These are phyloP conservation scores for Globisporangium radiosum DNA, from an alignment of 352 stramenopile genomes.

Conservation along the genomic window DNA sequence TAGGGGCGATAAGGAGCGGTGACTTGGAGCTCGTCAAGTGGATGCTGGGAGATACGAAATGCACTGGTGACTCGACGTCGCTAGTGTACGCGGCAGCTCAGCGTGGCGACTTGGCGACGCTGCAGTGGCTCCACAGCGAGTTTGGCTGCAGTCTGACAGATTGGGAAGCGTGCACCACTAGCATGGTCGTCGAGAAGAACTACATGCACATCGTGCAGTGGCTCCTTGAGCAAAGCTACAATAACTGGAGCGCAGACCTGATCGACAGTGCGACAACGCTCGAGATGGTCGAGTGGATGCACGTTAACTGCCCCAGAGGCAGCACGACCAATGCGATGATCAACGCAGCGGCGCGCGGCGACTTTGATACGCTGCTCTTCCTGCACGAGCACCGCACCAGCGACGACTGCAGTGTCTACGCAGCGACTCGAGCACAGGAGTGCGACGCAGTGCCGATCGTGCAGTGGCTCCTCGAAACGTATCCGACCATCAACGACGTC, in stretches of 20 bases:
- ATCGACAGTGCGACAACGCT: not conserved
- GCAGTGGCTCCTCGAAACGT: conserved; percentile 1
- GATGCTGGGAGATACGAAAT: not conserved
- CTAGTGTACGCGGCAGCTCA: not conserved
- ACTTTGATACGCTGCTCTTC: not conserved
- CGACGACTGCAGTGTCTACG: not conserved
- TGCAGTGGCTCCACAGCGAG: not conserved
- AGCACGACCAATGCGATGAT: not conserved
- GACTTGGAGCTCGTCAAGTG: not conserved
- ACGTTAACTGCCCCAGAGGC: not conserved
- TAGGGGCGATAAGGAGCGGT: too few relatives aligned
- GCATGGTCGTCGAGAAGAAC: too few relatives aligned
- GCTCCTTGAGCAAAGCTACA: not conserved
- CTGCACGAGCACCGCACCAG: not conserved
- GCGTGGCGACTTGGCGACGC: not conserved
- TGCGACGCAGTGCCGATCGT: not conserved
- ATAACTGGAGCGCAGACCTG: not conserved
- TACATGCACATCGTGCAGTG: not conserved
- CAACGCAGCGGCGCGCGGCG: not conserved
- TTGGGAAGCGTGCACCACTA: too few relatives aligned
- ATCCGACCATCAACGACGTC: not conserved
- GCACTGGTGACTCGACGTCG: not conserved
- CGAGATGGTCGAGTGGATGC: not conserved
- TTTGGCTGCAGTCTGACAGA: too few relatives aligned
- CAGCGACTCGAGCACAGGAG: not conserved